Evolutionary conservation across 164 flowering plant genomes (phyloP), one percentile per base, ranked within the genome.

Genomic region (Nymphaea colorata): DNA sequence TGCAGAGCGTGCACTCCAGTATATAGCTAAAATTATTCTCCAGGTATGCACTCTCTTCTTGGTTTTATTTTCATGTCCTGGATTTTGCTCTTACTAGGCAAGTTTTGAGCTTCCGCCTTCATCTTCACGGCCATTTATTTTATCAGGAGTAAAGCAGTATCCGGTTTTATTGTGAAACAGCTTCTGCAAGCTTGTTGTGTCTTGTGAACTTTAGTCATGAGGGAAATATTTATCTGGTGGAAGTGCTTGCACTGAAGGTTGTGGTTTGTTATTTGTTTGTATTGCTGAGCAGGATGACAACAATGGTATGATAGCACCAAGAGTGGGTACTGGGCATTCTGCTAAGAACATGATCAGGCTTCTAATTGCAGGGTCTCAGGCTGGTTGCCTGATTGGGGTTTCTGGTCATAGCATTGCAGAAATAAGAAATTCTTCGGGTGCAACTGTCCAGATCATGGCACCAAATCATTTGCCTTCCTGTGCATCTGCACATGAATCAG

Each of bases 331-430:
- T 4, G 88, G 76, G 41, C 95, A 86, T 81, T 83, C 83, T 61
- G 84, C 86, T 65, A 79, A 86, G 65, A 93, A 86, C 77, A 81
- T 88, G 60, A 76, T 93, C 72, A 85, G 88, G 73, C 93, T 93
- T 73, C 78, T 90, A 70, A 90, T 93, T 78, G 91, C 95, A 69
- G 98, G 96, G 57, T 84, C 91, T n/a, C 98, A 93, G 82, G 98
- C 96, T 41, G 98, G 98, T 70, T 74, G 82, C 67, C 76, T 93
- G 74, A 87, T 90, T 81, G 98, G 98, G 61, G 73, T 81, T 60
- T 88, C 94, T 62, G 96, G 98, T 69, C 90, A 88, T 71, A 90
- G 83, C 70, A 93, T 92, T 72, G 96, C 77, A 72, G 87, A 84
- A 59, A 66, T 93, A 68, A 83, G 98, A 80, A 82, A 74, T 66